Evolutionary conservation across 2,329 filamentous ascomycete genomes (phyloP).

Genomic region (Hypoxylon sp.): DNA sequence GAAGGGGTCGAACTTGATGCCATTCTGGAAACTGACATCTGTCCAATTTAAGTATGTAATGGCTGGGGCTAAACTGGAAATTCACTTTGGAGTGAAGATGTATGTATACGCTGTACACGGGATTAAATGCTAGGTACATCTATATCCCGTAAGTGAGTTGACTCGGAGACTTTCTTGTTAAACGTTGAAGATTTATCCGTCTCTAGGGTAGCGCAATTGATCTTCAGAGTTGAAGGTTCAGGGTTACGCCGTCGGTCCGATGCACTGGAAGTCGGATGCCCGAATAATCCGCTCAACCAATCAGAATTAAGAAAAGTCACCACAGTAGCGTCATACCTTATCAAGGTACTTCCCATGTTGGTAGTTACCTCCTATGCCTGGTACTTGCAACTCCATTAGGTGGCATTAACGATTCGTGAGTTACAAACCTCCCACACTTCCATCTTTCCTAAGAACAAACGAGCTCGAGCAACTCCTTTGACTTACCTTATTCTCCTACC

Average conservation of each 20-base stretch:
- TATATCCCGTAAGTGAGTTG: not conserved
- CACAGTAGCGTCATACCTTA: slow-evolving; percentile 39
- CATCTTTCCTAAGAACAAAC: slow-evolving; percentile 28
- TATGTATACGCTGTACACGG: not conserved
- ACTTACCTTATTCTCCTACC: slow-evolving; percentile 22
- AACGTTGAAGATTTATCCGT: not conserved
- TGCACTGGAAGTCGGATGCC: slow-evolving; percentile 14
- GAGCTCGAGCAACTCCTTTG: slow-evolving; percentile 13
- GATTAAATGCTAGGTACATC: not conserved
- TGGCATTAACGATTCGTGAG: slow-evolving; percentile 41
- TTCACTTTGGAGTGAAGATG: too few species aligned
- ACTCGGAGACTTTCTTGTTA: slow-evolving; percentile 11
- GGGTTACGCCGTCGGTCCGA: slow-evolving; percentile 20
- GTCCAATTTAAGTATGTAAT: too few species aligned
- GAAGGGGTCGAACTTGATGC: not conserved
- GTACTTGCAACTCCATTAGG: slow-evolving; percentile 41
- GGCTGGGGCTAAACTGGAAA: too few species aligned
- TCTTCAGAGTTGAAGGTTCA: too few species aligned
- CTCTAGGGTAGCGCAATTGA: too few species aligned
- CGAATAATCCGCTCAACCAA: slow-evolving; percentile 42
- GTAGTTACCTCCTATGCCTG: slow-evolving; percentile 5
- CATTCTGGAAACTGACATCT: not conserved
- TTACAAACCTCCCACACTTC: slow-evolving; percentile 13
- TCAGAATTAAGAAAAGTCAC: slow-evolving; percentile 22
- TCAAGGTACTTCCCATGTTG: slow-evolving; percentile 28